phyloP scores from a whole-genome alignment of 2,329 filamentous ascomycete genomes.

The Alternaria consortialis region DNA sequence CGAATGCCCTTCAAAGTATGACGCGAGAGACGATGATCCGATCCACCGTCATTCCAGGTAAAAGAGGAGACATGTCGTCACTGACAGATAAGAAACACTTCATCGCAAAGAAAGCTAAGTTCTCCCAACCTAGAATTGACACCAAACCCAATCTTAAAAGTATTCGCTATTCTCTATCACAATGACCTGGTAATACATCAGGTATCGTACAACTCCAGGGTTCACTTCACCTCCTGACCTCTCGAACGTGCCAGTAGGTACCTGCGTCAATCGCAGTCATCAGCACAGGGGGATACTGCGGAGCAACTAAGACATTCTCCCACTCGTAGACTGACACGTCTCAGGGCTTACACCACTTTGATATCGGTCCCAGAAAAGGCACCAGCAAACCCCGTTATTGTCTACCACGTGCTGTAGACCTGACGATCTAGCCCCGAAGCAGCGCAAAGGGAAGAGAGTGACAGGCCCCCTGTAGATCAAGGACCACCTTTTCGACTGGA shows the following conservation, averaged over 20 bases:
- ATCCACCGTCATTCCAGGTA: background rate
- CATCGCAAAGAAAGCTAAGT: background rate
- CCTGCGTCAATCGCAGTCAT: background rate
- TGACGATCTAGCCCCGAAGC: background rate
- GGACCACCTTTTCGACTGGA: background rate
- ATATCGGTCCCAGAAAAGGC: background rate
- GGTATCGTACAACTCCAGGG: background rate
- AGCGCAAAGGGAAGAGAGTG: background rate
- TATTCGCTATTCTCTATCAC: too few species aligned
- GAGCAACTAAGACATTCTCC: background rate
- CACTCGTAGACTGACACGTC: background rate
- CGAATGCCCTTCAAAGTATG: too few species aligned
- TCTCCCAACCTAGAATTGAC: too few species aligned
- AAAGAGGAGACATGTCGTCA: background rate
- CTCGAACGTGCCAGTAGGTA: background rate
- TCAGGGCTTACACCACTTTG: background rate
- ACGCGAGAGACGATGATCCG: background rate
- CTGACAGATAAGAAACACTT: background rate
- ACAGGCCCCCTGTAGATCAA: background rate
- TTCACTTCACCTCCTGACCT: background rate
- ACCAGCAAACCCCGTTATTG: background rate
- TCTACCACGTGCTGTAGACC: background rate
- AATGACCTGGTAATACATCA: background rate
- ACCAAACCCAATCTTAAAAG: too few species aligned
- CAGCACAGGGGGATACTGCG: background rate